Base-by-base conservation (phyloP, 768 basidiomycete species). In the Lentinula detonsa region DNA sequence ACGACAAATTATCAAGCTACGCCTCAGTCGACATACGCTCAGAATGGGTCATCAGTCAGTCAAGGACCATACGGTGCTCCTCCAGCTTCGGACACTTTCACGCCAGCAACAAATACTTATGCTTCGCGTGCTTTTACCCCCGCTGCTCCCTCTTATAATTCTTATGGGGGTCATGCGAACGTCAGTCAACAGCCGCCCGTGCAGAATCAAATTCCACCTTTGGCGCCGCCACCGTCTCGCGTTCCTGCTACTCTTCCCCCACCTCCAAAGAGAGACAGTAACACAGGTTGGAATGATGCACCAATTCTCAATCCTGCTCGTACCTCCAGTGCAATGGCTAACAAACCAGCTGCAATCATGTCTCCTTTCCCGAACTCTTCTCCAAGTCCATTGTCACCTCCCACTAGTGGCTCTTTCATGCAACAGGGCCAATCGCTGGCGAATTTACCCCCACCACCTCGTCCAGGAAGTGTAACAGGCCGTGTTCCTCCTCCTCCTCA, bases 211-310 rank as follows among this genome's bases (percentile, higher is more conserved):
- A 71, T 71, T 33, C 73, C 76, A 46, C 75, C 73, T 23, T 72
- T 73, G 9, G 67, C 72, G 8, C 68, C 73, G 2, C 81, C 81
- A 9, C 80, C 80, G 2, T 79, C 84, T 46, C 82, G 73, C 34
- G 71, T 70, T 46, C 68, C 71, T 0, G 67, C 71, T 16, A 68
- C 67, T 1, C 72, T 1, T 69, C 79, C 5, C 52, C 79, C 84
- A 1, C 83, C 88, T 1, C 82, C 85, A 3, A 86, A 85, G 34
- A 84, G 86, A 46, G 75, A 76, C 33, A 89, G 35, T 10, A 86
- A 86, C 33, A 84, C 87, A 15, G 93, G 93, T 0, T 98, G 95
- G 94, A 98, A 98, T 67, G 95, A 98, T 72, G 86, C 93, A 0
- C 94, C 93, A 0, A 69, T 77, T 5, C 64, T 84, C 11, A 65